phyloP scores from a whole-genome alignment of 768 basidiomycete genomes.

The Rickenella mellea region DNA sequence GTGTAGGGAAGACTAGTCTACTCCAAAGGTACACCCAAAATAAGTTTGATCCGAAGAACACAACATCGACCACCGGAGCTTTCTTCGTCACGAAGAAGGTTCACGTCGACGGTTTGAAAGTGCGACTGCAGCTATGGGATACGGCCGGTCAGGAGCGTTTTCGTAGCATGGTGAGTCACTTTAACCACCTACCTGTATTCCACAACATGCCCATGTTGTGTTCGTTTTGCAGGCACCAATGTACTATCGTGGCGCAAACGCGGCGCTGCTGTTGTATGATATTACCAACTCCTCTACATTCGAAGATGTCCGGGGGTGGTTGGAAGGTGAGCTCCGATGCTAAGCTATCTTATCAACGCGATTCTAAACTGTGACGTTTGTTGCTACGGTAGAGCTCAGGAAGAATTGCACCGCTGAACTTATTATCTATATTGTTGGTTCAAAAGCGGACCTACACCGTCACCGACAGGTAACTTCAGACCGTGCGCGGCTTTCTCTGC shows the following conservation, averaged over 20 bases:
- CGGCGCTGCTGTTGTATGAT: conserved; percentile 90
- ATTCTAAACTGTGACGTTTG: not conserved
- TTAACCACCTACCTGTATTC: conserved; percentile 1
- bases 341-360: not conserved
- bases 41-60: conserved; percentile 81
- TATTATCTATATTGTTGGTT: conserved; percentile 91
- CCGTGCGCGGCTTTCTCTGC: conserved; percentile 72
- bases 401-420: conserved; percentile 83
- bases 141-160: conserved; percentile 93
- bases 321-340: conserved; percentile 49
- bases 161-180: conserved; percentile 77
- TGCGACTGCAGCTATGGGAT: conserved; percentile 85
- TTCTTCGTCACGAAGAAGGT: conserved; percentile 94
- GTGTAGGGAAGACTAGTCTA: conserved; percentile 89
- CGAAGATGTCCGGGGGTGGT: conserved; percentile 87
- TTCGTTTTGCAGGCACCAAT: conserved; percentile 64
- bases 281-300: conserved; percentile 85
- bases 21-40: conserved; percentile 86
- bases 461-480: conserved; percentile 74
- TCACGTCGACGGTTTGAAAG: conserved; percentile 73
- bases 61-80: conserved; percentile 85
- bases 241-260: conserved; percentile 95
- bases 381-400: conserved; percentile 58
- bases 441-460: conserved; percentile 74
- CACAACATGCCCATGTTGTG: conserved; percentile 2